Percentiles rank a stretch among this genome's conserved stretches.
Evolutionary conservation across 2,329 filamentous ascomycete species (phyloP).

Genomic region (Fonsecaea nubica): DNA sequence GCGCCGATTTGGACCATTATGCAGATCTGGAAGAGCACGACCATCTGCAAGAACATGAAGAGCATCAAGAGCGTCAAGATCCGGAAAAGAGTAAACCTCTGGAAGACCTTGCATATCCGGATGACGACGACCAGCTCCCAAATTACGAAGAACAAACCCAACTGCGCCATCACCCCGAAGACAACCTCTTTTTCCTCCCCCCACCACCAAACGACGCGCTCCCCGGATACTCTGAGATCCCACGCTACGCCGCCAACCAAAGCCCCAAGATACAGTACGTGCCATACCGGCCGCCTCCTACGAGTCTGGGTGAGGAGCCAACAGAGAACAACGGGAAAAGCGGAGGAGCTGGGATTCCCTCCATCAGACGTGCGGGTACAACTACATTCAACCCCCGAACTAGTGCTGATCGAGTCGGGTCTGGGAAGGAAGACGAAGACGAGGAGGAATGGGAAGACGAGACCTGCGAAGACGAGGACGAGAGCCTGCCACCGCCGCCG

Average conservation of each 20-base stretch:
- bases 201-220: not conserved
- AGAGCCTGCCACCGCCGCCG: not conserved
- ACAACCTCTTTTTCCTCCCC: not conserved
- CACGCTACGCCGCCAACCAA: not conserved
- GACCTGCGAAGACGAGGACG: not conserved
- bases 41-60: no score
- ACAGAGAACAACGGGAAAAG: not conserved
- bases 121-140: not conserved
- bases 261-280: not conserved
- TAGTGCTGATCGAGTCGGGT: not conserved
- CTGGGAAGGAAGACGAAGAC: not conserved
- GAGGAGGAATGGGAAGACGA: slow-evolving; percentile 1
- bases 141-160: not conserved
- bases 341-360: not conserved
- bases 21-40: no score
- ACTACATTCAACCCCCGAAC: not conserved
- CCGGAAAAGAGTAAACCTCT: no score
- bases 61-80: no score
- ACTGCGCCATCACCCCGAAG: not conserved
- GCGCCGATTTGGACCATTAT: no score
- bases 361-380: not conserved
- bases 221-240: not conserved
- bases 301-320: not conserved
- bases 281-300: not conserved
- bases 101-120: not conserved